Evolutionary conservation across 2,329 filamentous ascomycete species (phyloP).

Genomic region (Colletotrichum orbiculare): DNA sequence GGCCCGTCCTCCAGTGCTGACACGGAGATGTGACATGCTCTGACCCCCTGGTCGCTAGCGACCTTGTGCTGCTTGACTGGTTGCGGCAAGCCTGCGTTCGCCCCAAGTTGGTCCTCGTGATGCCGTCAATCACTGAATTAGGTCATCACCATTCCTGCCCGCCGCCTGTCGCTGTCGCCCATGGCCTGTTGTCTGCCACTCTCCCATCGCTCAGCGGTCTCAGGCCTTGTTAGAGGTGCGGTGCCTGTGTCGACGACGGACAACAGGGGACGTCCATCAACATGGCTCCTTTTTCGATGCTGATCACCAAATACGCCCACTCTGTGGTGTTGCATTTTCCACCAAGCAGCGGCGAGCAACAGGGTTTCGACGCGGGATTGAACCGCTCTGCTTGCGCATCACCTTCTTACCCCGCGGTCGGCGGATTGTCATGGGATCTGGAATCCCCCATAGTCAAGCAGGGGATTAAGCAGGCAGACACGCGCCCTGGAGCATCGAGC

Average conservation of each 20-base stretch:
- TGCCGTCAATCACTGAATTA: slow-evolving; percentile 38
- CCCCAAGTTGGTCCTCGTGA: slow-evolving; percentile 44
- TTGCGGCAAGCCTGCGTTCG: slow-evolving; percentile 27
- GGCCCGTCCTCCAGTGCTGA: slow-evolving; percentile 35
- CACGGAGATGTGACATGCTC: slow-evolving; percentile 39
- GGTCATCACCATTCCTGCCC: slow-evolving; percentile 21
- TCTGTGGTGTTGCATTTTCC: neutral
- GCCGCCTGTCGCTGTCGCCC: slow-evolving; percentile 23
- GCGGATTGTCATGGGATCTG: slow-evolving; percentile 28
- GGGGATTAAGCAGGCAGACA: slow-evolving; percentile 17
- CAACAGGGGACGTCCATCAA: neutral
- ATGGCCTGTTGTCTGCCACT: slow-evolving; percentile 5
- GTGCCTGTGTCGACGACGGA: neutral
- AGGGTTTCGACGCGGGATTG: slow-evolving; percentile 17
- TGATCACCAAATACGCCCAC: slow-evolving; percentile 13
- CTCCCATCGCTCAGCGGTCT: neutral
- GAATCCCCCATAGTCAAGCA: slow-evolving; percentile 9
- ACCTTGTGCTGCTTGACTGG: slow-evolving; percentile 35
- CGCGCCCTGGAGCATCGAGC: slow-evolving; percentile 12
- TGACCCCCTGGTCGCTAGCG: slow-evolving; percentile 27
- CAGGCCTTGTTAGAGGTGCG: slow-evolving; percentile 1
- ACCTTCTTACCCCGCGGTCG: slow-evolving; percentile 25
- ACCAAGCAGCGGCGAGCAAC: slow-evolving; percentile 13
- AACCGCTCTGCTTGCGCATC: slow-evolving; percentile 21
- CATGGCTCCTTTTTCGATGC: slow-evolving; percentile 7